A percentile compares a stretch with the other conserved stretches of the same genome.
Conservation (phyloP, 805 yeast species). For the Candida maltosa region DNA sequence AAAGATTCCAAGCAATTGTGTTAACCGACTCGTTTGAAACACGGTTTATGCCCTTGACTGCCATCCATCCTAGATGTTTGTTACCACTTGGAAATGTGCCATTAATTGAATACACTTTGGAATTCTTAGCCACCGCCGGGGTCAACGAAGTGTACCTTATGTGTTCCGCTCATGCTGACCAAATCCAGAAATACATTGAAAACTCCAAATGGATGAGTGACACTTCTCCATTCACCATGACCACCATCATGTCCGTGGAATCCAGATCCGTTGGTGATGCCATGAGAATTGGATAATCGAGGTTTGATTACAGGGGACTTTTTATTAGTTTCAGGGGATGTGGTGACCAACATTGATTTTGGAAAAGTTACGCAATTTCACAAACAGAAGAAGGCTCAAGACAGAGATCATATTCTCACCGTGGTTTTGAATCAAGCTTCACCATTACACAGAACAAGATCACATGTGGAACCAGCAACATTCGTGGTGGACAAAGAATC, state of each 20-base stretch:
- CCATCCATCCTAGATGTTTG: slow-evolving; percentile 83
- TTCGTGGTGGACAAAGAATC: slow-evolving; percentile 75
- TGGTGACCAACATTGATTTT: slow-evolving; percentile 87
- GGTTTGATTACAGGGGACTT: slow-evolving; percentile 91
- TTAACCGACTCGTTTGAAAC: slow-evolving; percentile 92
- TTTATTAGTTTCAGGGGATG: slow-evolving; percentile 87
- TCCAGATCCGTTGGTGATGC: slow-evolving; percentile 94
- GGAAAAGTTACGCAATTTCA: slow-evolving; percentile 71
- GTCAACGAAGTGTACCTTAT: slow-evolving; percentile 87
- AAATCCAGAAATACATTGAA: slow-evolving; percentile 78
- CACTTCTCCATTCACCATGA: slow-evolving; percentile 77
- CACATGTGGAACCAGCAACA: slow-evolving; percentile 77
- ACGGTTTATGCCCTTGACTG: slow-evolving; percentile 88
- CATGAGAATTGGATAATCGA: slow-evolving; percentile 85
- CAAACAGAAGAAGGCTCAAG: slow-evolving; percentile 63
- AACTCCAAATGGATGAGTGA: slow-evolving; percentile 61
- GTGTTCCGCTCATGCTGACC: slow-evolving; percentile 89
- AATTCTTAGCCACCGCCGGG: slow-evolving; percentile 86
- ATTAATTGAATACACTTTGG: slow-evolving; percentile 88
- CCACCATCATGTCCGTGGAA: slow-evolving; percentile 79
- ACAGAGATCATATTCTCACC: slow-evolving; percentile 89
- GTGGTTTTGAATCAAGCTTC: slow-evolving; percentile 88
- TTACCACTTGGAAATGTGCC: slow-evolving; percentile 93
- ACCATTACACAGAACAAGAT: slow-evolving; percentile 80
- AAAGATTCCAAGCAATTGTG: slow-evolving; percentile 88